Percentiles rank a stretch among this genome's conserved stretches.
phyloP scores from a whole-genome alignment of 1,139 yeast genomes.

The Pichia inconspicua region DNA sequence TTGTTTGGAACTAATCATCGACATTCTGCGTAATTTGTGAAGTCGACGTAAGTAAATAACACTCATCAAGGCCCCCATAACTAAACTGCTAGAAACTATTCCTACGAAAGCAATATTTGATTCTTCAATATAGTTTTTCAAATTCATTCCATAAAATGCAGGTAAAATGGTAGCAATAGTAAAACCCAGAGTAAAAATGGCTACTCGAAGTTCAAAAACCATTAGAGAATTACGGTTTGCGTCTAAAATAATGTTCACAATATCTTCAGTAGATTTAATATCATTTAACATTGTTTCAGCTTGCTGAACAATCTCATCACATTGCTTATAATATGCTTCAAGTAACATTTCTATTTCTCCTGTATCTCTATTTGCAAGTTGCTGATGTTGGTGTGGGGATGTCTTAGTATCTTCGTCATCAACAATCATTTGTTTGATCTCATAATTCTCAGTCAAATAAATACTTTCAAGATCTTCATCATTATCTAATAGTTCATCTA shows the following conservation, averaged over 20 bases:
- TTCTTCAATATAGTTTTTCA: conserved; percentile 84
- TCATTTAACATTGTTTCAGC: conserved; percentile 78
- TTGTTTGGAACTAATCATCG: conserved; percentile 32
- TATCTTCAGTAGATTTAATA: conserved; percentile 91
- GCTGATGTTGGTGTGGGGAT: not conserved
- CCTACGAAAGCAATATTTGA: conserved; percentile 55
- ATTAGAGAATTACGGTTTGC: conserved; percentile 90
- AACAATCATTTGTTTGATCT: conserved; percentile 5
- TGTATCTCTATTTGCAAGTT: conserved; percentile 29
- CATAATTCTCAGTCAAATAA: conserved; percentile 52
- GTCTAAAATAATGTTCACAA: conserved; percentile 88
- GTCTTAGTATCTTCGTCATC: conserved; percentile 7
- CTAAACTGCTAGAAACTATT: conserved; percentile 44
- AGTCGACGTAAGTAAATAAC: conserved; percentile 37
- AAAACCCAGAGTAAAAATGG: conserved; percentile 78
- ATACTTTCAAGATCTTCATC: conserved; percentile 86
- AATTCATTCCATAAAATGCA: conserved; percentile 92
- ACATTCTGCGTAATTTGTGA: conserved; percentile 41
- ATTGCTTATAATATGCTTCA: conserved; percentile 89
- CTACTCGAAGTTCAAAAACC: conserved; percentile 77
- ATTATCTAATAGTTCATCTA: conserved; percentile 70
- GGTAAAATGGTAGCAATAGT: conserved; percentile 72
- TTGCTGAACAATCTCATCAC: conserved; percentile 94
- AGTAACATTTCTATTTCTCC: conserved; percentile 83
- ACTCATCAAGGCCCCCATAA: conserved; percentile 40